These are phyloP conservation scores for Myxozyma neotropica DNA, from an alignment of 805 yeast species.

Conservation along the genomic window DNA sequence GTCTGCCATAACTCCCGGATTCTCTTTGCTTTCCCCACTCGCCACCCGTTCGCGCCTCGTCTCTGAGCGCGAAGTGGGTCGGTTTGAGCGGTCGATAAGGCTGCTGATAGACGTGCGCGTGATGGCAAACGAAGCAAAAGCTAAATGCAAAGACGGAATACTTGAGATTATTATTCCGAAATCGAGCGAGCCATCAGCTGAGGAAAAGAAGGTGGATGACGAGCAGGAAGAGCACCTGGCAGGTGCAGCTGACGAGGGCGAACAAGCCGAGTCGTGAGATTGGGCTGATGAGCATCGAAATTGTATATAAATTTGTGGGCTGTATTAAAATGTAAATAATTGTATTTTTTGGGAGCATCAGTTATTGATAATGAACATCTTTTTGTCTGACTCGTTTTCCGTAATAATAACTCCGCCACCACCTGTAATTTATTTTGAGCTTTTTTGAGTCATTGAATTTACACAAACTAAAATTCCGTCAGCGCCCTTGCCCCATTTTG, in stretches of 20 bases:
- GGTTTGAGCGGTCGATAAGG: constrained; percentile 48
- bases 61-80: constrained; percentile 46
- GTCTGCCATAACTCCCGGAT: background rate
- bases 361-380: no score
- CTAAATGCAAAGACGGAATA: constrained; percentile 52
- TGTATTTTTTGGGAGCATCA: no score
- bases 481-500: no score
- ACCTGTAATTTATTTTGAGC: no score
- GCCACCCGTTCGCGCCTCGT: constrained; percentile 19
- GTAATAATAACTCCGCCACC: no score
- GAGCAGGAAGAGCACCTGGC: background rate
- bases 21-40: constrained; percentile 1
- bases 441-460: no score
- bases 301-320: no score
- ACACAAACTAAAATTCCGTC: no score
- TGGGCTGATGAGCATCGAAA: no score
- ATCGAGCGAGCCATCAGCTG: background rate
- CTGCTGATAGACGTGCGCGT: constrained; percentile 47
- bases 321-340: no score
- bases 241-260: background rate
- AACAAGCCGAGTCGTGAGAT: no score
- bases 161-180: constrained; percentile 51
- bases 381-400: no score
- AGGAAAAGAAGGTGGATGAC: background rate
- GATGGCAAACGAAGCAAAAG: constrained; percentile 51